phyloP scores from a whole-genome alignment of 331 rosid species.

The Malus hybrid region DNA sequence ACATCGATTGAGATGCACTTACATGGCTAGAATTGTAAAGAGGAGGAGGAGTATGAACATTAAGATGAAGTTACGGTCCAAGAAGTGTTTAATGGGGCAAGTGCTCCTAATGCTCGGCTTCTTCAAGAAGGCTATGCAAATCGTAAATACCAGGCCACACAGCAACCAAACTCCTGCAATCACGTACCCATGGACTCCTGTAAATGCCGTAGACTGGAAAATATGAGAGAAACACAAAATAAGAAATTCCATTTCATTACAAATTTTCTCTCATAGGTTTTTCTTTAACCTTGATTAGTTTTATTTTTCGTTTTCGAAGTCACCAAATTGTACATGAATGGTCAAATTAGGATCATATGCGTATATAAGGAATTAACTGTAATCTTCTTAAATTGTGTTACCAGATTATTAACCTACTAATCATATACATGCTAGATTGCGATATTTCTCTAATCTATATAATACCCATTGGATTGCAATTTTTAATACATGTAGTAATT shows the following conservation, averaged over 20 bases:
- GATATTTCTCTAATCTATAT: too few relatives aligned
- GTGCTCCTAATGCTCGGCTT: slow-evolving; percentile 16
- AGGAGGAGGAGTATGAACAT: slow-evolving; percentile 38
- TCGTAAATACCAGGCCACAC: slow-evolving; percentile 44
- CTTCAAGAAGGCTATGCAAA: slow-evolving; percentile 29
- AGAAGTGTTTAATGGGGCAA: slow-evolving; percentile 16
- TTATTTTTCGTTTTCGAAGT: too few relatives aligned
- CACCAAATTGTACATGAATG: too few relatives aligned
- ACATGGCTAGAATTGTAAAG: slow-evolving; percentile 55
- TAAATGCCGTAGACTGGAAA: slow-evolving; percentile 87
- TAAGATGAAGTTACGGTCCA: slow-evolving; percentile 28
- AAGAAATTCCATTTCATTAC: slow-evolving; percentile 19
- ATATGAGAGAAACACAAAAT: slow-evolving; percentile 42
- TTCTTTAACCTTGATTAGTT: too few relatives aligned
- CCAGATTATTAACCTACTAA: background rate
- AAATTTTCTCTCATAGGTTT: background rate
- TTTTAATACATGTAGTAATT: background rate
- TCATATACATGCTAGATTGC: background rate
- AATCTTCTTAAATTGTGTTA: background rate
- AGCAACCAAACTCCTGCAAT: slow-evolving; percentile 60
- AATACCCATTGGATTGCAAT: background rate
- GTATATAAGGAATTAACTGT: too few relatives aligned
- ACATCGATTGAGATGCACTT: background rate
- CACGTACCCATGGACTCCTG: slow-evolving; percentile 74
- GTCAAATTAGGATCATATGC: too few relatives aligned